Conservation (phyloP, 1,139 yeast genomes). For the Protomyces macrosporus region DNA sequence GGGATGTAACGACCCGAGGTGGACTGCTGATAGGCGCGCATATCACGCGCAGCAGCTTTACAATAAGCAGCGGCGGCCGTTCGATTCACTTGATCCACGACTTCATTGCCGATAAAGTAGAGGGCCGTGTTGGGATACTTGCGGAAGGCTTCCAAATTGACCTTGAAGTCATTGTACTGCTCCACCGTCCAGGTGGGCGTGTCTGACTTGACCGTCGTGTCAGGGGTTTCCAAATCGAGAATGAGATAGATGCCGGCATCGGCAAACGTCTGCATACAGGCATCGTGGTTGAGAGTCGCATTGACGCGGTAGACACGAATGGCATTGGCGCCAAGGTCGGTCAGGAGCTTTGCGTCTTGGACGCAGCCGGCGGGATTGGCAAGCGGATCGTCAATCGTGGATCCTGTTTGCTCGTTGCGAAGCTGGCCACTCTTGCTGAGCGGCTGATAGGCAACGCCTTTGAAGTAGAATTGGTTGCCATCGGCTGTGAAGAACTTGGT, state of each 20-base stretch:
- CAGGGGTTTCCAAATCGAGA: constrained; percentile 85
- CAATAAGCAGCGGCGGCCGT: constrained; percentile 56
- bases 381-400: constrained; percentile 53
- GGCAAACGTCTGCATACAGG: constrained; percentile 86
- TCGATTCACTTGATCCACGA: constrained; percentile 71
- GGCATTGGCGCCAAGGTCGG: constrained; percentile 73
- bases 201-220: constrained; percentile 72
- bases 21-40: constrained; percentile 60
- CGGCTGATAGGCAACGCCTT: constrained; percentile 83
- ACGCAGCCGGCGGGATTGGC: constrained; percentile 66
- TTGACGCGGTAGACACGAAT: constrained; percentile 82
- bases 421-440: constrained; percentile 72
- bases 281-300: constrained; percentile 76
- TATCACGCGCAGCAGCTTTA: constrained; percentile 73
- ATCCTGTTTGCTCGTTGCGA: constrained; percentile 34
- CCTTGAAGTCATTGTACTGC: constrained; percentile 80
- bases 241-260: constrained; percentile 87
- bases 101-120: constrained; percentile 91
- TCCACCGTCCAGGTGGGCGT: constrained; percentile 82
- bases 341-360: constrained; percentile 68
- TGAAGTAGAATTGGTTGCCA: constrained; percentile 57
- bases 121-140: constrained; percentile 84
- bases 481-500: constrained; percentile 26
- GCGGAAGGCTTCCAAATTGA: constrained; percentile 75
- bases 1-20: constrained; percentile 68